Evolutionary conservation across 2,329 filamentous ascomycete species (phyloP).

Genomic region (Cladophialophora bantiana): DNA sequence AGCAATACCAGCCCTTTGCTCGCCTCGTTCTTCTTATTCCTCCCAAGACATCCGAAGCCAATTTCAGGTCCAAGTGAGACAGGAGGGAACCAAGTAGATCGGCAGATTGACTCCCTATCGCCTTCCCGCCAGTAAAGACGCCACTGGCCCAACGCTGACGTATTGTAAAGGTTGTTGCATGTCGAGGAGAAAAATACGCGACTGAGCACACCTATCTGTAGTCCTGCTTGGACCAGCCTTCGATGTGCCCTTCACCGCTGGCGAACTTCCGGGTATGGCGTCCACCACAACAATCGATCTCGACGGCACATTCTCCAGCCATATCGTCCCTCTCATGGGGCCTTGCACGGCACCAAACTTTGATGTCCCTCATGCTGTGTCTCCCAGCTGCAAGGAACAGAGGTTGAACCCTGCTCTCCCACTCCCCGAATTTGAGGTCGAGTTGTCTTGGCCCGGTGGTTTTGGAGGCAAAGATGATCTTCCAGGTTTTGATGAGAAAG

Average conservation of each 20-base stretch:
- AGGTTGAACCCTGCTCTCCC: conserved; percentile 26
- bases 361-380: conserved; percentile 8
- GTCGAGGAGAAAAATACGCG: not conserved
- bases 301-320: conserved; percentile 22
- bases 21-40: too few relatives aligned
- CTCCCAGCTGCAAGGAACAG: not conserved
- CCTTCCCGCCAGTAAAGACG: too few relatives aligned
- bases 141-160: too few relatives aligned
- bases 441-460: conserved; percentile 26
- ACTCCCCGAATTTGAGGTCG: conserved; percentile 38
- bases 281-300: conserved; percentile 30
- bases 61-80: too few relatives aligned
- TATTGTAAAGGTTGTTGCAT: not conserved
- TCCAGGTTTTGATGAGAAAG: conserved; percentile 29
- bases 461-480: conserved; percentile 29
- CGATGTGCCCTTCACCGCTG: conserved; percentile 10
- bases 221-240: not conserved
- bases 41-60: too few relatives aligned
- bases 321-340: conserved; percentile 35
- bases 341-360: conserved; percentile 26
- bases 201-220: not conserved
- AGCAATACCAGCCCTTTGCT: too few relatives aligned
- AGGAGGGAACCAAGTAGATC: too few relatives aligned
- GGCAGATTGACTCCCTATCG: too few relatives aligned
- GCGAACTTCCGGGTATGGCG: conserved; percentile 25